These are phyloP conservation scores for Pezicula neosporulosa DNA, from an alignment of 2,329 filamentous ascomycete genomes.

Conservation along the genomic window DNA sequence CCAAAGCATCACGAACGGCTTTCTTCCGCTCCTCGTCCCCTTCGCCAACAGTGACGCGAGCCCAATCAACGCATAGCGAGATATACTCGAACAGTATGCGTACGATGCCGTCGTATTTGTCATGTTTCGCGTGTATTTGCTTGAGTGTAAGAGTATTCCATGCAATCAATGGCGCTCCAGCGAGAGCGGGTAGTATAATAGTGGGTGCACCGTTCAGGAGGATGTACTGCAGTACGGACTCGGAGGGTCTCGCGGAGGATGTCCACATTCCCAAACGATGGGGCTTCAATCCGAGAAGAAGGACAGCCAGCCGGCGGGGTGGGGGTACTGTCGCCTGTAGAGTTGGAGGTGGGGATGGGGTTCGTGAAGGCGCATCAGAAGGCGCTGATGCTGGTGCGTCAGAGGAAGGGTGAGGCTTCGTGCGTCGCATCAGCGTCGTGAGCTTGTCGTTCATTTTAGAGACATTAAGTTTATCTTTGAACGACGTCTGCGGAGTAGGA, in stretches of 20 bases:
- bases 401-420: conserved; percentile 1
- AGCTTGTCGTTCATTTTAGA: conserved; percentile 9
- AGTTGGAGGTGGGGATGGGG: conserved; percentile 7
- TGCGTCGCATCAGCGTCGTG: conserved; percentile 5
- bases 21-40: conserved; percentile 10
- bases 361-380: too few species aligned
- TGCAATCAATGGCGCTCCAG: conserved; percentile 10
- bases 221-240: conserved; percentile 10
- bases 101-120: conserved; percentile 7
- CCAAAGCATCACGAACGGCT: conserved; percentile 9
- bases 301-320: conserved; percentile 8
- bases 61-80: conserved; percentile 11
- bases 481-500: background rate
- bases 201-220: conserved; percentile 10
- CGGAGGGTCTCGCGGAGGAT: conserved; percentile 7
- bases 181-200: conserved; percentile 9
- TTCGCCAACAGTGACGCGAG: conserved; percentile 8
- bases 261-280: conserved; percentile 12
- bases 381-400: conserved; percentile 3
- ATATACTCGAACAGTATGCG: conserved; percentile 11
- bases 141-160: conserved; percentile 10
- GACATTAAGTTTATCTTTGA: conserved; percentile 7
- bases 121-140: conserved; percentile 8
- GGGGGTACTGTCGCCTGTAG: conserved; percentile 6
- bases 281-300: conserved; percentile 10